Percentiles rank a stretch among this genome's conserved stretches.
phyloP scores from a whole-genome alignment of 805 yeast species.

The Lipomyces starkeyi region DNA sequence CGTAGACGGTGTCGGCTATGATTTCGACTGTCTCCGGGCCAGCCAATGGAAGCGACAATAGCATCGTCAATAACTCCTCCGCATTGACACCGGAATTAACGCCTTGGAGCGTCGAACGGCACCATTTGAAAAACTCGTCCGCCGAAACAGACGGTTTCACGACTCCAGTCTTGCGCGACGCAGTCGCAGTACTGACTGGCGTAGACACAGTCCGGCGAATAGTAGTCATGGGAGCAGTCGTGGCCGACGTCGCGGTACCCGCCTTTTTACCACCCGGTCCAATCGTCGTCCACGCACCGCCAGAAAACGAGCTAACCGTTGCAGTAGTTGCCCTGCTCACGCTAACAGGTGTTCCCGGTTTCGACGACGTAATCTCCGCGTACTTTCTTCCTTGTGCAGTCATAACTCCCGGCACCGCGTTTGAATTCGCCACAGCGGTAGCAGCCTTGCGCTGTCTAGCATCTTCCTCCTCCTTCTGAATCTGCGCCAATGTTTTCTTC shows the following conservation, averaged over 20 bases:
- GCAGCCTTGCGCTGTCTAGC: conserved; percentile 37
- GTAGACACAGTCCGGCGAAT: conserved; percentile 14
- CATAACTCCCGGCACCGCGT: conserved; percentile 18
- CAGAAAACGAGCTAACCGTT: conserved; percentile 7
- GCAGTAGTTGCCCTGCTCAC: conserved; percentile 25
- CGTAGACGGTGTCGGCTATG: conserved; percentile 89
- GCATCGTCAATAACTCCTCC: conserved; percentile 78
- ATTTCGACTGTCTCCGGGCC: conserved; percentile 77
- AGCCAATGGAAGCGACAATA: conserved; percentile 74
- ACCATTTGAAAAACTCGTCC: conserved; percentile 52
- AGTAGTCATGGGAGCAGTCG: conserved; percentile 14
- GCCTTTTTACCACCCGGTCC: conserved; percentile 80
- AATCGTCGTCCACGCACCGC: conserved; percentile 45
- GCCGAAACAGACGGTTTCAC: conserved; percentile 31
- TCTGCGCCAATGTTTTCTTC: conserved; percentile 47
- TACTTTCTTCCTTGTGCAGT: conserved; percentile 28
- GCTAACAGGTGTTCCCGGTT: background rate
- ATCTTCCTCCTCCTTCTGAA: conserved; percentile 49
- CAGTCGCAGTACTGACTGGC: background rate
- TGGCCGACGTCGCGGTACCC: conserved; percentile 10
- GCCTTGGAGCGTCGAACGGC: conserved; percentile 49
- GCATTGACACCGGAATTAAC: conserved; percentile 71
- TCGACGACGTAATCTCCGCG: conserved; percentile 28
- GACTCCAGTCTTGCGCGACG: conserved; percentile 14
- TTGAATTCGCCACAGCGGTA: conserved; percentile 22